Conservation (phyloP, 768 basidiomycete genomes). For the Termitomyces sp. region DNA sequence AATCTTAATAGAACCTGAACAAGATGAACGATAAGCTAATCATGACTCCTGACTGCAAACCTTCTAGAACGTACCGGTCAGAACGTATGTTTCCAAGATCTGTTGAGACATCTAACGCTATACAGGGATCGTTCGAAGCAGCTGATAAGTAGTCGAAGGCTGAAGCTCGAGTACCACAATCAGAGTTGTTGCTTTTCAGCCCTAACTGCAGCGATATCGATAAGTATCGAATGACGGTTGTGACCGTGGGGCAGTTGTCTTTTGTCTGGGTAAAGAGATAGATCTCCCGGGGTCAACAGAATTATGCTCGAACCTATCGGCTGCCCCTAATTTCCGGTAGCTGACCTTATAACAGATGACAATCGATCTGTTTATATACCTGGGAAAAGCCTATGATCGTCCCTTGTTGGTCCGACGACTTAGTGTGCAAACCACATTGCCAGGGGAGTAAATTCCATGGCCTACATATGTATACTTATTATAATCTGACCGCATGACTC, state of each 20-base stretch:
- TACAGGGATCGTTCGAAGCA: too few species aligned
- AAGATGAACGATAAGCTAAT: background rate
- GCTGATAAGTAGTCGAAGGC: too few species aligned
- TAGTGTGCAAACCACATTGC: background rate
- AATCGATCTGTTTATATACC: too few species aligned
- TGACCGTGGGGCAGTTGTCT: background rate
- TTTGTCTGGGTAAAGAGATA: background rate
- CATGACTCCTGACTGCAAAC: background rate
- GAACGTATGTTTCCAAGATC: constrained; percentile 10
- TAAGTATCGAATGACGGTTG: background rate
- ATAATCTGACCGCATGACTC: too few species aligned
- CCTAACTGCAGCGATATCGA: background rate
- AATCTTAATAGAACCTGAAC: constrained; percentile 30
- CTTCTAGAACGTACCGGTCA: constrained; percentile 6
- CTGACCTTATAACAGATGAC: too few species aligned
- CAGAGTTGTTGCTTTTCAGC: too few species aligned
- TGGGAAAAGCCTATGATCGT: background rate
- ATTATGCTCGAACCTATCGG: too few species aligned
- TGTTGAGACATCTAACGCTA: constrained; percentile 5
- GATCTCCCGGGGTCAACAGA: background rate
- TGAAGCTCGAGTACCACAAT: background rate
- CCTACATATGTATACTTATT: background rate
- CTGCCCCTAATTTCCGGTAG: too few species aligned
- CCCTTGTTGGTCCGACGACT: too few species aligned
- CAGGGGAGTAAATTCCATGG: background rate